Evolutionary conservation across 208 protist genomes (phyloP).

Genomic region (Leishmania amazonensis): DNA sequence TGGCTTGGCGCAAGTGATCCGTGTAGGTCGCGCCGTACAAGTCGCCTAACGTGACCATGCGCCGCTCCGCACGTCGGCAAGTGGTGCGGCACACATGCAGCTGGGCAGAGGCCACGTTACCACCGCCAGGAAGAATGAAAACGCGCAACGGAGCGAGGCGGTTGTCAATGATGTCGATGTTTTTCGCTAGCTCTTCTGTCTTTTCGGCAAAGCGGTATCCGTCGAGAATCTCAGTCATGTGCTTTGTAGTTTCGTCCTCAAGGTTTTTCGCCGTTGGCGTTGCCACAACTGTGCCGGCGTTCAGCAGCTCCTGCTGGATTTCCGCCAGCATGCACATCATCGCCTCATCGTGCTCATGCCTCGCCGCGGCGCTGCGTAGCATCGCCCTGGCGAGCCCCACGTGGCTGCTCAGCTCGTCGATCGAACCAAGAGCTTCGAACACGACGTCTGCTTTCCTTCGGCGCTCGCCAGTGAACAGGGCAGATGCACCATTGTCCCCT

Average conservation of each 20-base stretch:
- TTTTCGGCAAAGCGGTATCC: constrained; percentile 28
- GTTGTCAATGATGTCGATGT: constrained; percentile 69
- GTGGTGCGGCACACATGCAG: constrained; percentile 74
- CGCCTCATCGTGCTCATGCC: constrained; percentile 21
- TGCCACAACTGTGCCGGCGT: constrained; percentile 66
- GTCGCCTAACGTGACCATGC: constrained; percentile 47
- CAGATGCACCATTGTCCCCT: constrained; percentile 66
- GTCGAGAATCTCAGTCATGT: constrained; percentile 24
- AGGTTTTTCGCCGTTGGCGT: constrained; percentile 44
- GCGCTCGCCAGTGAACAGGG: constrained; percentile 64
- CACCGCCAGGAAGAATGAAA: constrained; percentile 74
- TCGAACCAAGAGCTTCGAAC: constrained; percentile 66
- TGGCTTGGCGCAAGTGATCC: constrained; percentile 38
- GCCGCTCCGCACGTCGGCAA: constrained; percentile 64
- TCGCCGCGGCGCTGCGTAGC: constrained; percentile 21
- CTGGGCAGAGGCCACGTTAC: constrained; percentile 40
- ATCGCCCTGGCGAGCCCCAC: constrained; percentile 43
- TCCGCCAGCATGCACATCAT: constrained; percentile 37
- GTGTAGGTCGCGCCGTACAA: constrained; percentile 33
- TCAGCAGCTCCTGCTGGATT: constrained; percentile 68
- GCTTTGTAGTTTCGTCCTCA: constrained; percentile 13
- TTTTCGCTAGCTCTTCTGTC: constrained; percentile 47
- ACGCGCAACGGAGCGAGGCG: constrained; percentile 46
- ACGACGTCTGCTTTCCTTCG: constrained; percentile 52
- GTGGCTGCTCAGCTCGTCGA: constrained; percentile 68